A percentile compares a stretch with the other conserved stretches of the same genome.
Conservation (phyloP, 2,329 filamentous ascomycete species). For the Fusarium praegraminearum region DNA sequence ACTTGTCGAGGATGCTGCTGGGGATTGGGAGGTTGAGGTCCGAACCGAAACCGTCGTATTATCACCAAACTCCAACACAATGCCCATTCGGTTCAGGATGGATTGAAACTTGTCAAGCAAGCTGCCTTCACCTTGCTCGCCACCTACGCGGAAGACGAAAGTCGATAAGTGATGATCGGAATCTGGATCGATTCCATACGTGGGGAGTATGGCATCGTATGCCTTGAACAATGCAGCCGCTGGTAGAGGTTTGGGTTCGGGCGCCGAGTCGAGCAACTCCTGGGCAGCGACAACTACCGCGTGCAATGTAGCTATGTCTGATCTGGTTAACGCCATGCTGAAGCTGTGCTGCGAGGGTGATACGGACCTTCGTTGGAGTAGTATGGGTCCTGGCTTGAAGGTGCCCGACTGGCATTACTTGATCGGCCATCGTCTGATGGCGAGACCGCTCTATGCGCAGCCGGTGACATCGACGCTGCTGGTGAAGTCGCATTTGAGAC, state of each 20-base stretch:
- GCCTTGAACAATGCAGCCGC: constrained; percentile 84
- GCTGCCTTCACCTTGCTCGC: constrained; percentile 66
- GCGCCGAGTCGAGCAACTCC: constrained; percentile 67
- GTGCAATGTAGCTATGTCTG: constrained; percentile 84
- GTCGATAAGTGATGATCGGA: constrained; percentile 81
- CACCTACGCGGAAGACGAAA: constrained; percentile 83
- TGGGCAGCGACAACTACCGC: constrained; percentile 80
- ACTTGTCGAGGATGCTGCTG: constrained; percentile 40
- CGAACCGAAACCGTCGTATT: constrained; percentile 46
- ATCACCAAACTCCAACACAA: constrained; percentile 73
- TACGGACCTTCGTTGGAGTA: constrained; percentile 71
- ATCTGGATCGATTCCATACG: constrained; percentile 77
- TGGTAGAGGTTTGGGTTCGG: constrained; percentile 73
- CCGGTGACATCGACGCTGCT: constrained; percentile 49
- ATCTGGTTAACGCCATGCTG: constrained; percentile 25
- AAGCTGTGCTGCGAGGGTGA: neutral
- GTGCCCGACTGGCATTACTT: constrained; percentile 46
- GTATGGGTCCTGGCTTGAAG: constrained; percentile 55
- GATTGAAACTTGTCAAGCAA: constrained; percentile 78
- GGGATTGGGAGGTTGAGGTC: constrained; percentile 42
- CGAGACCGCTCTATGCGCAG: constrained; percentile 39
- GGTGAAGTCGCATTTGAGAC: constrained; percentile 41
- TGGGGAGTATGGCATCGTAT: constrained; percentile 80
- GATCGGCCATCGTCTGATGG: constrained; percentile 48
- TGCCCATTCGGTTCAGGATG: constrained; percentile 76